These are phyloP conservation scores for Beauveria varroae DNA, from an alignment of 2,329 filamentous ascomycete species.

Conservation along the genomic window DNA sequence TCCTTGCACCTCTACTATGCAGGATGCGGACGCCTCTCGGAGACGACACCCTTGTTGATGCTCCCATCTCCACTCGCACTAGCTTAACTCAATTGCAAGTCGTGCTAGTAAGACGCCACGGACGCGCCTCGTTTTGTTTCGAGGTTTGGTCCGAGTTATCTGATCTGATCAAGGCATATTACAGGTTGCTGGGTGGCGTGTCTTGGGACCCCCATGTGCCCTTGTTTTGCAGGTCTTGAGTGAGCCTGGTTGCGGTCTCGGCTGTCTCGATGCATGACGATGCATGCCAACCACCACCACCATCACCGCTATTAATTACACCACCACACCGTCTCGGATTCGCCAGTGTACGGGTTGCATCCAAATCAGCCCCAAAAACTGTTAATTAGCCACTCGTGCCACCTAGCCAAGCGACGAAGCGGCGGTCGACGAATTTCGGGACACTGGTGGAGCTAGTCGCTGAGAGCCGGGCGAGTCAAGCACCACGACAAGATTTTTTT, in stretches of 20 bases:
- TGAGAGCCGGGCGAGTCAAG: not conserved
- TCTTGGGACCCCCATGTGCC: not conserved
- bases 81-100: not conserved
- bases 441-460: not conserved
- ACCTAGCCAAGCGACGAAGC: too few species aligned
- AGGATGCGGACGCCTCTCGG: too few species aligned
- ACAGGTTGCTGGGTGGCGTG: not conserved
- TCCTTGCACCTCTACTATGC: not conserved
- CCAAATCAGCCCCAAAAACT: too few species aligned
- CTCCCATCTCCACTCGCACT: not conserved
- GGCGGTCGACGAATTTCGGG: not conserved
- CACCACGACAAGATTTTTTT: not conserved
- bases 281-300: not conserved
- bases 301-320: not conserved
- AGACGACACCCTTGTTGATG: not conserved
- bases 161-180: conserved; percentile 1
- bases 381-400: too few species aligned
- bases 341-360: not conserved
- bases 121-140: conserved; percentile 1
- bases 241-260: not conserved
- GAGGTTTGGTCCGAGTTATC: conserved; percentile 1
- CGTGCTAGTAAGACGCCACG: not conserved
- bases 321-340: not conserved
- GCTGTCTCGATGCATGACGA: not conserved
- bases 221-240: not conserved